These are phyloP conservation scores for Pythium vanterpoolii DNA, from an alignment of 352 stramenopile genomes.

Conservation along the genomic window DNA sequence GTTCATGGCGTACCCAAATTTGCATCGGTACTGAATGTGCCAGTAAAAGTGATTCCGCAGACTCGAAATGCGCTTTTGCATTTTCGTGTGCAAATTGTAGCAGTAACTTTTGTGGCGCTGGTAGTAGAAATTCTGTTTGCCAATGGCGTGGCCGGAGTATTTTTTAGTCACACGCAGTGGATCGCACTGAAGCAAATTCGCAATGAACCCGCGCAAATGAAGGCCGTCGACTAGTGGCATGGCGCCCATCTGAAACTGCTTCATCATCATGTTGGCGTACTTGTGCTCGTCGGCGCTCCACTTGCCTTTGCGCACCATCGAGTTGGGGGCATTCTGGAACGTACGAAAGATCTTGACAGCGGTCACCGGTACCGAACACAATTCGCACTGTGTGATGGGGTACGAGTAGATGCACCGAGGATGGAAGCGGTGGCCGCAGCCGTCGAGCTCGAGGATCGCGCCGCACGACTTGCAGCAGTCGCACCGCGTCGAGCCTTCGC, in stretches of 20 bases:
- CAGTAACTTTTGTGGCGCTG: slow-evolving; percentile 56
- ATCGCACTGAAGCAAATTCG: slow-evolving; percentile 74
- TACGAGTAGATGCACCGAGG: slow-evolving; percentile 71
- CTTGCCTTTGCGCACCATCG: slow-evolving; percentile 65
- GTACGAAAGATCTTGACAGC: slow-evolving; percentile 50
- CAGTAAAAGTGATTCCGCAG: slow-evolving; percentile 83
- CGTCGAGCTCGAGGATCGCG: slow-evolving; percentile 59
- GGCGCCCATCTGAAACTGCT: slow-evolving; percentile 71
- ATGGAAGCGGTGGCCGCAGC: slow-evolving; percentile 77
- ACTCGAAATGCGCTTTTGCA: slow-evolving; percentile 75
- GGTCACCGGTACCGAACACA: slow-evolving; percentile 43
- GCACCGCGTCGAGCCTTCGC: slow-evolving; percentile 57
- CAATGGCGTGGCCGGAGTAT: slow-evolving; percentile 65
- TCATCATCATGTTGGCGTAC: slow-evolving; percentile 82
- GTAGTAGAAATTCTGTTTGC: slow-evolving; percentile 80
- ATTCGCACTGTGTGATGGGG: slow-evolving; percentile 58
- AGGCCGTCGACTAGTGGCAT: slow-evolving; percentile 65
- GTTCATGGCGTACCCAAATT: slow-evolving; percentile 50
- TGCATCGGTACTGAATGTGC: slow-evolving; percentile 75
- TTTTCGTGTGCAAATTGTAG: slow-evolving; percentile 76
- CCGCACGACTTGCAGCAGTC: slow-evolving; percentile 70
- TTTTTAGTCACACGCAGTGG: slow-evolving; percentile 83
- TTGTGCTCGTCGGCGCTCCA: slow-evolving; percentile 74
- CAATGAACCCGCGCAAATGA: slow-evolving; percentile 70
- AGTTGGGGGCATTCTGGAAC: slow-evolving; percentile 37